A percentile compares a stretch with the other conserved stretches of the same genome.
Evolutionary conservation across 1,284 basidiomycete genomes (phyloP).

Genomic region (Athelia psychrophila): DNA sequence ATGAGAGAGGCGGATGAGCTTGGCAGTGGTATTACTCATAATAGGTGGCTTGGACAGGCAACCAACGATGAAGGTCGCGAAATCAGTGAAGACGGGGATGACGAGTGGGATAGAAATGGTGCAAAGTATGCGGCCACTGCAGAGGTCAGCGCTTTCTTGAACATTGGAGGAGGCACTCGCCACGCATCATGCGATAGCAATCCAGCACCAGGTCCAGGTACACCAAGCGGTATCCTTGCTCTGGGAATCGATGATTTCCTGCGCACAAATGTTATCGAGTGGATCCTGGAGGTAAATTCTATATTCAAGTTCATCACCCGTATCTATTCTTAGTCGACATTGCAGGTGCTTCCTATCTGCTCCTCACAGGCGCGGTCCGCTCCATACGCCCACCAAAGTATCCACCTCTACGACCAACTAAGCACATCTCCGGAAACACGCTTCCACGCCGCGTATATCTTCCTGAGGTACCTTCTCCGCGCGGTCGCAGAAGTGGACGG

Average conservation of each 20-base stretch:
- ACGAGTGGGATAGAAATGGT: conserved; percentile 1
- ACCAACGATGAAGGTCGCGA: not conserved
- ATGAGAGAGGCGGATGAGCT: conserved; percentile 31
- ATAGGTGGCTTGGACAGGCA: too few relatives aligned
- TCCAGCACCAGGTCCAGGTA: not conserved
- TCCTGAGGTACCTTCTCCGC: conserved; percentile 47
- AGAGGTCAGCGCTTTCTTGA: not conserved
- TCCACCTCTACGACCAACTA: conserved; percentile 52
- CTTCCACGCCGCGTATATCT: conserved; percentile 58
- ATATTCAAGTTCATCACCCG: conserved; percentile 3
- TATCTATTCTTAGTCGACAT: conserved; percentile 19
- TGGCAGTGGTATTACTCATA: conserved; percentile 6
- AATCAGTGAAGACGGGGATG: conserved; percentile 9
- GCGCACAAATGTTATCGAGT: conserved; percentile 31
- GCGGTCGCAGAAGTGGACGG: conserved; percentile 20
- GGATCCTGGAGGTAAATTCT: conserved; percentile 39
- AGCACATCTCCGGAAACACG: conserved; percentile 49
- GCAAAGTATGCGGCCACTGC: conserved; percentile 14
- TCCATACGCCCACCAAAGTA: conserved; percentile 13
- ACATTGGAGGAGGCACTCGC: not conserved
- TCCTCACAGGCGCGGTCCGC: conserved; percentile 8
- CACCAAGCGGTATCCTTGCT: not conserved
- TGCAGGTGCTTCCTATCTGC: conserved; percentile 1
- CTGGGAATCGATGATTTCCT: conserved; percentile 25
- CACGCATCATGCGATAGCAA: not conserved